Conservation (phyloP, 106 monocot species). For the Apostasia shenzhenica region DNA sequence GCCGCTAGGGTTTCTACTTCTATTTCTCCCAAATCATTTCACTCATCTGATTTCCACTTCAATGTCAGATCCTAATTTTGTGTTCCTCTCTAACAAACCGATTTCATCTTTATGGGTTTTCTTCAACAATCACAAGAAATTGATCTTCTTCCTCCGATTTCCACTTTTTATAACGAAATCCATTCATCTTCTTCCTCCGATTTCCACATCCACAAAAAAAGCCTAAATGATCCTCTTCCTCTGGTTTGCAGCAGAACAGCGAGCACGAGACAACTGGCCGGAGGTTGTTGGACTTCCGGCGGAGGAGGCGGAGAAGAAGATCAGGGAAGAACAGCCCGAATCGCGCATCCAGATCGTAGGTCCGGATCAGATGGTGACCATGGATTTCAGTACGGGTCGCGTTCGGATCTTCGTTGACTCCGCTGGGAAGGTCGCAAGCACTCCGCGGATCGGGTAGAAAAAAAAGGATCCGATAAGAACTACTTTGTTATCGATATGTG, state of each 20-base stretch:
- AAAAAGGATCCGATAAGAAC: too few species aligned
- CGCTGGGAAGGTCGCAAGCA: constrained; percentile 2
- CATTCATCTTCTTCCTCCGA: neutral
- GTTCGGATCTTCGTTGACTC: constrained; percentile 18
- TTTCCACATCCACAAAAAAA: neutral
- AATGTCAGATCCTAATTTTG: too few species aligned
- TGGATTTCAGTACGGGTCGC: constrained; percentile 4
- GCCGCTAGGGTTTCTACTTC: too few species aligned
- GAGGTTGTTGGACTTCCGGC: constrained; percentile 14
- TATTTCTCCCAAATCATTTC: too few species aligned
- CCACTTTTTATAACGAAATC: too few species aligned
- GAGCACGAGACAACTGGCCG: constrained; percentile 7
- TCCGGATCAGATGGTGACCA: constrained; percentile 4
- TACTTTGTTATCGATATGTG: too few species aligned
- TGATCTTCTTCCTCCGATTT: too few species aligned
- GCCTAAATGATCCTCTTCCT: neutral
- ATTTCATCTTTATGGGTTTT: too few species aligned
- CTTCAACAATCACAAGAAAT: too few species aligned
- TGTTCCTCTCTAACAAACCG: too few species aligned
- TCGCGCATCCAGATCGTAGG: constrained; percentile 6
- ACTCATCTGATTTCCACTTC: too few species aligned
- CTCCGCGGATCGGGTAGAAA: constrained; percentile 12
- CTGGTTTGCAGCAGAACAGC: neutral
- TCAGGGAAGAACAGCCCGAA: constrained; percentile 9
- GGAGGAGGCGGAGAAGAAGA: constrained; percentile 17